Evolutionary conservation across 352 stramenopile species (phyloP).

Genomic region (Phytophthora fragariaefolia): DNA sequence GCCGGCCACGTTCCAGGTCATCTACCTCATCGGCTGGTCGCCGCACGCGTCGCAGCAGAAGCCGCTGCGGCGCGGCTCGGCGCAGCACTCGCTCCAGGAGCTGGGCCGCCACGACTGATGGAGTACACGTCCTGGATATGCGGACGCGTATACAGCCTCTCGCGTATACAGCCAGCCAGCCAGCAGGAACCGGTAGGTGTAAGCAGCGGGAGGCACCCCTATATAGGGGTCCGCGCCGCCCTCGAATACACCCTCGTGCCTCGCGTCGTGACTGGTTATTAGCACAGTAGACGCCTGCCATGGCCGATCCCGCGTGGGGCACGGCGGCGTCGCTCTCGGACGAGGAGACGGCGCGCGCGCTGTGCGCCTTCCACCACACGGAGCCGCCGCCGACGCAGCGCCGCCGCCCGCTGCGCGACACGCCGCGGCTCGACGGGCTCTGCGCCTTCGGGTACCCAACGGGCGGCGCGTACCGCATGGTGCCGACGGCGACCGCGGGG

Average conservation of each 20-base stretch:
- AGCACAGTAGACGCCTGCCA: too few relatives aligned
- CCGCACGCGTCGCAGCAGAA: slow-evolving; percentile 95
- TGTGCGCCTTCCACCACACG: slow-evolving; percentile 34
- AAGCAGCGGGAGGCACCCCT: too few relatives aligned
- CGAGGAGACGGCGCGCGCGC: slow-evolving; percentile 34
- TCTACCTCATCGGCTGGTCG: slow-evolving; percentile 99
- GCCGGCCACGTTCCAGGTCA: slow-evolving; percentile 95
- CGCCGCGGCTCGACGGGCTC: slow-evolving; percentile 9
- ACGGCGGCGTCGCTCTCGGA: slow-evolving; percentile 30
- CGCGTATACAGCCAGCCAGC: too few relatives aligned
- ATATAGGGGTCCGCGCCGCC: background rate
- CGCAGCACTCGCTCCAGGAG: slow-evolving; percentile 81
- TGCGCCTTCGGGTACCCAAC: slow-evolving; percentile 11
- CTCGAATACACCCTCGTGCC: too few relatives aligned
- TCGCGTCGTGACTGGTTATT: too few relatives aligned
- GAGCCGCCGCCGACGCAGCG: slow-evolving; percentile 10
- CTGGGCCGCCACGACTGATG: slow-evolving; percentile 40
- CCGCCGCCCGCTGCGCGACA: slow-evolving; percentile 6
- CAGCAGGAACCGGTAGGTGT: too few relatives aligned
- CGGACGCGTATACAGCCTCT: too few relatives aligned
- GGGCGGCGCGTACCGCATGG: slow-evolving; percentile 12
- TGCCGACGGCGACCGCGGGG: slow-evolving; percentile 12
- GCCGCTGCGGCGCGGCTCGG: slow-evolving; percentile 84
- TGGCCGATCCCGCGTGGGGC: slow-evolving; percentile 43
- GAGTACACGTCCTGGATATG: background rate